phyloP scores from a whole-genome alignment of 2,329 filamentous ascomycete genomes.

The Chaetomium strumarium region DNA sequence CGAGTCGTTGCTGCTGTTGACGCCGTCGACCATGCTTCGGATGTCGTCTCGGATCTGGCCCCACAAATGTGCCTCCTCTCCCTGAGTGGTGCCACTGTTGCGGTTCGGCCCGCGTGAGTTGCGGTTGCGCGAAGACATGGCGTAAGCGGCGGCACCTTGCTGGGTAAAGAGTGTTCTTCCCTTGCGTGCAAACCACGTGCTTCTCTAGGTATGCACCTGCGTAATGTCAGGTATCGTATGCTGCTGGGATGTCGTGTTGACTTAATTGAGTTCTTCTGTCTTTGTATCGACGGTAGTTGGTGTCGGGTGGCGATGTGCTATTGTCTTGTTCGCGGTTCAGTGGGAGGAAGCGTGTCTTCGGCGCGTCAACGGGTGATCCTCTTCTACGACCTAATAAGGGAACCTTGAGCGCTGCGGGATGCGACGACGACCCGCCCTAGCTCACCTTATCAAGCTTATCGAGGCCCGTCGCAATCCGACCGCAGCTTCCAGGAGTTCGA shows the following conservation, averaged over 20 bases:
- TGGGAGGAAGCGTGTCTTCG: neutral
- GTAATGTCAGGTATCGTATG: too few species aligned
- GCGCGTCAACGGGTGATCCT: neutral
- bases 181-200: neutral
- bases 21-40: slow-evolving; percentile 29
- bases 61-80: slow-evolving; percentile 40
- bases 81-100: slow-evolving; percentile 35
- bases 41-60: slow-evolving; percentile 36
- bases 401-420: neutral
- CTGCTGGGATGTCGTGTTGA: neutral
- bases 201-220: too few species aligned
- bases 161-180: neutral
- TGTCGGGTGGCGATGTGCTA: neutral
- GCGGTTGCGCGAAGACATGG: slow-evolving; percentile 28
- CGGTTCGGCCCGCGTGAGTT: slow-evolving; percentile 31
- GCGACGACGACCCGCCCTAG: too few species aligned
- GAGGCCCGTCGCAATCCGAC: too few species aligned
- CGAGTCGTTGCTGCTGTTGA: slow-evolving; percentile 38
- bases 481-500: too few species aligned
- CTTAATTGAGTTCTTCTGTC: neutral
- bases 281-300: neutral
- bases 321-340: too few species aligned
- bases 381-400: neutral
- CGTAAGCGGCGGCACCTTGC: neutral
- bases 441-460: too few species aligned